Evolutionary conservation across 148 eudicot species (phyloP).

Genomic region (Nepenthes gracilis): DNA sequence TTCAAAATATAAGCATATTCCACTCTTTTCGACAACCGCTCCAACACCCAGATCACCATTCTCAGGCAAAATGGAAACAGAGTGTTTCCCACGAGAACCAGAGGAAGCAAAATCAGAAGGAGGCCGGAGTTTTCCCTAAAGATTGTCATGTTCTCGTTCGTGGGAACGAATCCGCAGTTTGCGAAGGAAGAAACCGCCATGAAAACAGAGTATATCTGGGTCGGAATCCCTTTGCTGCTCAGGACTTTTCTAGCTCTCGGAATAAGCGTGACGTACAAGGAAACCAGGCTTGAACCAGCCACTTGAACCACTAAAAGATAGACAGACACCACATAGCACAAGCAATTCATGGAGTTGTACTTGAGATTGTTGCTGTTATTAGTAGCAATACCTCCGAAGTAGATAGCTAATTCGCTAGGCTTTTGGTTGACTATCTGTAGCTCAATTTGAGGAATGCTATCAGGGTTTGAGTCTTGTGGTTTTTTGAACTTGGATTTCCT

Average conservation of each 20-base stretch:
- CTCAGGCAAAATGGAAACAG: conserved; percentile 31
- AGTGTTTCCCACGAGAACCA: conserved; percentile 32
- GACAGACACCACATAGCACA: conserved; percentile 29
- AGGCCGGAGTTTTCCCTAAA: conserved; percentile 38
- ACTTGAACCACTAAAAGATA: conserved; percentile 18
- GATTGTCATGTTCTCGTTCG: conserved; percentile 45
- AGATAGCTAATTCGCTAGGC: too few species aligned
- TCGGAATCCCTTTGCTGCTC: conserved; percentile 21
- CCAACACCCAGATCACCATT: conserved; percentile 15
- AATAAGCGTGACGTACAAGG: conserved; percentile 15
- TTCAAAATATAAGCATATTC: conserved; percentile 25
- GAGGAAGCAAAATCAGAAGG: conserved; percentile 30
- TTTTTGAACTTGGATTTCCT: conserved; percentile 8
- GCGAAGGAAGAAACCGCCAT: conserved; percentile 36
- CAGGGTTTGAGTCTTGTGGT: background rate
- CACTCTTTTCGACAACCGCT: conserved; percentile 13
- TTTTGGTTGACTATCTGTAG: conserved; percentile 1
- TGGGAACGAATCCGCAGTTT: conserved; percentile 44
- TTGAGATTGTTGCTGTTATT: conserved; percentile 6
- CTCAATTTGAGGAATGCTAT: conserved; percentile 7
- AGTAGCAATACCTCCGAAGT: too few species aligned
- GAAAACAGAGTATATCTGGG: conserved; percentile 27
- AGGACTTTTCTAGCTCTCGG: conserved; percentile 25
- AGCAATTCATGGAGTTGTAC: conserved; percentile 21
- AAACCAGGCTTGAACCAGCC: conserved; percentile 19